These are phyloP conservation scores for Pseudocercospora macadamiae DNA, from an alignment of 2,329 filamentous ascomycete species.

Conservation along the genomic window DNA sequence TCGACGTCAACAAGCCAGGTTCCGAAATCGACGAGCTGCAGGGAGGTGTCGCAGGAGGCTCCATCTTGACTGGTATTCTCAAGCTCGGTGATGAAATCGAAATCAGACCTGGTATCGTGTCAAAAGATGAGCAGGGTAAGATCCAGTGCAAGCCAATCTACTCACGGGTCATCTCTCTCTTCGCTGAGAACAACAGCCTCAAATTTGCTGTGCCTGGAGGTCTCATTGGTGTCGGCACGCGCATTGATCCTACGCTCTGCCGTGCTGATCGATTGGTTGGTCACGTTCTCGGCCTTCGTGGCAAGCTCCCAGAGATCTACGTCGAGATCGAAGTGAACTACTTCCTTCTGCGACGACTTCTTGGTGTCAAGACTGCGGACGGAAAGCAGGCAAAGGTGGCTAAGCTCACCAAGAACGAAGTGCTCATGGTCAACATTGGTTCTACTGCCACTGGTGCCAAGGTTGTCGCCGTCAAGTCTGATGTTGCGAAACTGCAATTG, in stretches of 20 bases:
- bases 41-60: conserved; percentile 97
- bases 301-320: conserved; percentile 93
- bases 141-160: conserved; percentile 97
- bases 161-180: conserved; percentile 90
- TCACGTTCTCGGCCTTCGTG: conserved; percentile 94
- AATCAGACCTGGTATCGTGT: conserved; percentile 97
- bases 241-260: conserved; percentile 96
- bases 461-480: conserved; percentile 94
- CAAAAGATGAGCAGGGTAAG: conserved; percentile 88
- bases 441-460: conserved; percentile 97
- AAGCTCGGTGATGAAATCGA: conserved; percentile 98
- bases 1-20: conserved; percentile 99
- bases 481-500: conserved; percentile 91
- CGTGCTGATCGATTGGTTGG: conserved; percentile 98
- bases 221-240: conserved; percentile 96
- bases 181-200: conserved; percentile 96
- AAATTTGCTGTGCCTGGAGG: conserved; percentile 98
- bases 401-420: conserved; percentile 97
- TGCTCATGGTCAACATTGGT: conserved; percentile 99
- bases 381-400: conserved; percentile 99
- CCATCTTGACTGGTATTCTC: conserved; percentile 92
- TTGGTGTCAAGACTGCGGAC: conserved; percentile 96
- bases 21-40: conserved; percentile 98
- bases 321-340: conserved; percentile 99
- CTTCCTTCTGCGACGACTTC: conserved; percentile 89